Evolutionary conservation across 306 rosid species (phyloP).

Genomic region (Cucurbita argyrosperma): DNA sequence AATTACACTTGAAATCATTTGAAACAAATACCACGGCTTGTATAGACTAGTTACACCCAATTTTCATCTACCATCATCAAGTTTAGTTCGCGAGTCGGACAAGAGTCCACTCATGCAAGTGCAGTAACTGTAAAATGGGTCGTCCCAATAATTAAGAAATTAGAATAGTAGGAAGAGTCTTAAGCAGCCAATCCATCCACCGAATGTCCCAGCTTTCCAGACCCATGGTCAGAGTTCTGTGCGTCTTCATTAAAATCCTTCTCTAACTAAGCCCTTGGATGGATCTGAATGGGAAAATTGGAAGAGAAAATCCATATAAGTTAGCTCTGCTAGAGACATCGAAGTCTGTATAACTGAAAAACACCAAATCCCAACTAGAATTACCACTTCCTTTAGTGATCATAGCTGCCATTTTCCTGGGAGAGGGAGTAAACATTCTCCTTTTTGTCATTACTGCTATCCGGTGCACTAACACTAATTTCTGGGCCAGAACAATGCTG

Average conservation of each 20-base stretch:
- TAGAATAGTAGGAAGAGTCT: not conserved
- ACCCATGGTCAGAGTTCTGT: not conserved
- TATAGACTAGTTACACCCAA: not conserved
- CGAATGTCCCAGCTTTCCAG: not conserved
- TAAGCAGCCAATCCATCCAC: not conserved
- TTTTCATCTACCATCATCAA: not conserved
- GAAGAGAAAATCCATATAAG: not conserved
- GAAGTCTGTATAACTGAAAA: too few relatives aligned
- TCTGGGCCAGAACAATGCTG: not conserved
- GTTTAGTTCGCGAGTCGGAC: not conserved
- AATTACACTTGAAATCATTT: not conserved
- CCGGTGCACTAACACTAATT: not conserved
- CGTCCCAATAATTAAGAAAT: not conserved
- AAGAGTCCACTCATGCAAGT: not conserved
- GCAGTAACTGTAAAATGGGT: not conserved
- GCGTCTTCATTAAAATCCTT: not conserved
- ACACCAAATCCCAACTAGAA: not conserved
- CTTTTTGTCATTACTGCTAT: not conserved
- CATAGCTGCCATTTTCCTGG: not conserved
- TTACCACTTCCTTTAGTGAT: not conserved
- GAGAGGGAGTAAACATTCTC: not conserved
- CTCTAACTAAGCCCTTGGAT: not conserved
- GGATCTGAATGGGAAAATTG: not conserved
- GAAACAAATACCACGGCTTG: not conserved
- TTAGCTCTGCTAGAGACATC: not conserved